These are phyloP conservation scores for Astrocystis sublimbata DNA, from an alignment of 495 filamentous ascomycete genomes.

Conservation along the genomic window DNA sequence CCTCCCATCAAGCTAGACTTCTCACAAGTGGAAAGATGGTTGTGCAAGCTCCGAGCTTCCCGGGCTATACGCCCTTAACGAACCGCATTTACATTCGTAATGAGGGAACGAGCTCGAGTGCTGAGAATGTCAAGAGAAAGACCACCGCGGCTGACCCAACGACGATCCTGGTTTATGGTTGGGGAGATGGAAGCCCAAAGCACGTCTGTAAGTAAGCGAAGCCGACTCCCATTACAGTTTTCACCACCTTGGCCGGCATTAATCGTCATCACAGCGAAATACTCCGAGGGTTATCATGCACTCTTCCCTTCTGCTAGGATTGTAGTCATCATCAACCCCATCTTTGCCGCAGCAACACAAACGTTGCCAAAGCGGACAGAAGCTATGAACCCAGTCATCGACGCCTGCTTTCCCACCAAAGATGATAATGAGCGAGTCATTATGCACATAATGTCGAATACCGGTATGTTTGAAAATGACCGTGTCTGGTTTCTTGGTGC, in stretches of 20 bases:
- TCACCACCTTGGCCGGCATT: background rate
- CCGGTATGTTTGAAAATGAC: too few species aligned
- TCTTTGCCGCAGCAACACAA: conserved; percentile 45
- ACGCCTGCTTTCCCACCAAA: conserved; percentile 43
- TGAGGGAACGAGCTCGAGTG: conserved; percentile 20
- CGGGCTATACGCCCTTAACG: conserved; percentile 41
- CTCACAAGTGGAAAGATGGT: conserved; percentile 17
- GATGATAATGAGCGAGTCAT: conserved; percentile 37
- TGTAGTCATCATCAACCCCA: conserved; percentile 51
- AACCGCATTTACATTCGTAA: conserved; percentile 42
- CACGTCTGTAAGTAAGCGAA: conserved; percentile 33
- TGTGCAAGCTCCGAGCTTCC: conserved; percentile 22
- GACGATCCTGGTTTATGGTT: conserved; percentile 51
- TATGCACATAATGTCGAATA: conserved; percentile 55
- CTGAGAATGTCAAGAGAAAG: conserved; percentile 11
- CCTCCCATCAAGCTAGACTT: background rate
- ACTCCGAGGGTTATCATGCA: conserved; percentile 52
- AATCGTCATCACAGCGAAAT: conserved; percentile 37
- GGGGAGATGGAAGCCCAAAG: conserved; percentile 56
- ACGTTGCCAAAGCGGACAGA: conserved; percentile 43
- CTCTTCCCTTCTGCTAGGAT: conserved; percentile 50
- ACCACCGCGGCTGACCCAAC: conserved; percentile 32
- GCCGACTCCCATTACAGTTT: background rate
- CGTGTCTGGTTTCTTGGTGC: too few species aligned
- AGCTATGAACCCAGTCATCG: conserved; percentile 53